phyloP scores from a whole-genome alignment of 176 grass and related monocot species.

The Hsuehochloa calcarea region DNA sequence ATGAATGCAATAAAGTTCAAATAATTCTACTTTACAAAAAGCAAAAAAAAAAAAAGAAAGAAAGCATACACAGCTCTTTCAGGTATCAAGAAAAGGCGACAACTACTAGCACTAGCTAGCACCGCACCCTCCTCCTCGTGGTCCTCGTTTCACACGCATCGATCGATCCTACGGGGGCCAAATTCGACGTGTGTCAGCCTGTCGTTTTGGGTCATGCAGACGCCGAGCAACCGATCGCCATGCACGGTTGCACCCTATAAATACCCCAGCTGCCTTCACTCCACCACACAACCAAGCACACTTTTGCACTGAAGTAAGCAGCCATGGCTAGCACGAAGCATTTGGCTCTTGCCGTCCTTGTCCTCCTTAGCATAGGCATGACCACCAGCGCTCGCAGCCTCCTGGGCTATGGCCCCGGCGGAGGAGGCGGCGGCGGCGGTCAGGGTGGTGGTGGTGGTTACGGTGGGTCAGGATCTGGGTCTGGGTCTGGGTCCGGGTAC shows the following conservation, averaged over 20 bases:
- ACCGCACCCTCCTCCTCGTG: not conserved
- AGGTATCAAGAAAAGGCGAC: conserved; percentile 33
- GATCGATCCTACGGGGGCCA: not conserved
- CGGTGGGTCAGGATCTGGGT: conserved; percentile 22
- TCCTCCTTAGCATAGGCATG: conserved; percentile 45
- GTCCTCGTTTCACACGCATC: conserved; percentile 43
- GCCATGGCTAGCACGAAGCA: conserved; percentile 39
- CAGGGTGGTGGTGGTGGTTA: conserved; percentile 27
- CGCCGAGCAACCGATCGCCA: not conserved
- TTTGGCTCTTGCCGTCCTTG: conserved; percentile 40
- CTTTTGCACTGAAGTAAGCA: not conserved
- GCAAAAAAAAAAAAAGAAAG: too few species aligned
- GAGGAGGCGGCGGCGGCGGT: conserved; percentile 18
- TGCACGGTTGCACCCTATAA: conserved; percentile 40
- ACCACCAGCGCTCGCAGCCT: conserved; percentile 8
- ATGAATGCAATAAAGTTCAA: conserved; percentile 29
- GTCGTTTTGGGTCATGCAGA: conserved; percentile 26
- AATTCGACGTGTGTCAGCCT: conserved; percentile 23
- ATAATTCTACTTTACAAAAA: conserved; percentile 28
- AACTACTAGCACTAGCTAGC: conserved; percentile 1
- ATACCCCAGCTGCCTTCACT: conserved; percentile 12
- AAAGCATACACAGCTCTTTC: not conserved
- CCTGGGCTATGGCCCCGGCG: conserved; percentile 10
- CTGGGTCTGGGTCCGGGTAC: conserved; percentile 1
- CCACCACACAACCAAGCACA: conserved; percentile 19